Conservation (phyloP, 805 yeast species). For the Pichia ethanolica region DNA sequence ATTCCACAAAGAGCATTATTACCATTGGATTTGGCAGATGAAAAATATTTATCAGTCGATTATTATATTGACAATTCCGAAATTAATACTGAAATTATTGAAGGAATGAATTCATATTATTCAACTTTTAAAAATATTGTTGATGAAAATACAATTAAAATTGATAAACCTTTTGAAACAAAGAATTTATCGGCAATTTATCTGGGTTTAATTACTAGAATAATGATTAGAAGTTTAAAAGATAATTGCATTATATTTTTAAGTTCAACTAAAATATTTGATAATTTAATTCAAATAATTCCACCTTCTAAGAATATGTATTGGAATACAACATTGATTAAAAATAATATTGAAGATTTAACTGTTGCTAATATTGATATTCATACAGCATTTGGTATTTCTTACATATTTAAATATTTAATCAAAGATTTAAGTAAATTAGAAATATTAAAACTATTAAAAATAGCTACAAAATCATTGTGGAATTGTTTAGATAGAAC, state of each 20-base stretch:
- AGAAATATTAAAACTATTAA: constrained; percentile 33
- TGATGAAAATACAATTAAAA: background rate
- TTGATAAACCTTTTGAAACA: constrained; percentile 31
- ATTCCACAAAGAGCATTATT: constrained; percentile 60
- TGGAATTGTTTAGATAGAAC: constrained; percentile 49
- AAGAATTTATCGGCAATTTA: constrained; percentile 39
- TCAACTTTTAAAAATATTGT: background rate
- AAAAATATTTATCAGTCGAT: constrained; percentile 7
- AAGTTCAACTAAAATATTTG: constrained; percentile 29
- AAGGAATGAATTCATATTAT: constrained; percentile 16
- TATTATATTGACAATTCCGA: constrained; percentile 7
- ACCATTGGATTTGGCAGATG: constrained; percentile 41
- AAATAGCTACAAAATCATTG: constrained; percentile 36
- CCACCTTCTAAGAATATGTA: constrained; percentile 29
- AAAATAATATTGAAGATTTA: constrained; percentile 23
- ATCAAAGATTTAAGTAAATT: constrained; percentile 23
- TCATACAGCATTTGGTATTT: constrained; percentile 36
- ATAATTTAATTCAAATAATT: constrained; percentile 35
- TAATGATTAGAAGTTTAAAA: constrained; percentile 14
- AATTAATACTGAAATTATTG: constrained; percentile 6
- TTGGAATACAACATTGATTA: constrained; percentile 26
- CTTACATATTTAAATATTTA: constrained; percentile 34
- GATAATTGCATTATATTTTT: constrained; percentile 21
- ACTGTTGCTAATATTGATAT: constrained; percentile 14
- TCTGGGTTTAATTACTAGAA: constrained; percentile 25